phyloP scores from a whole-genome alignment of 1,284 basidiomycete species.

The Cutaneotrichosporon dermatis region DNA sequence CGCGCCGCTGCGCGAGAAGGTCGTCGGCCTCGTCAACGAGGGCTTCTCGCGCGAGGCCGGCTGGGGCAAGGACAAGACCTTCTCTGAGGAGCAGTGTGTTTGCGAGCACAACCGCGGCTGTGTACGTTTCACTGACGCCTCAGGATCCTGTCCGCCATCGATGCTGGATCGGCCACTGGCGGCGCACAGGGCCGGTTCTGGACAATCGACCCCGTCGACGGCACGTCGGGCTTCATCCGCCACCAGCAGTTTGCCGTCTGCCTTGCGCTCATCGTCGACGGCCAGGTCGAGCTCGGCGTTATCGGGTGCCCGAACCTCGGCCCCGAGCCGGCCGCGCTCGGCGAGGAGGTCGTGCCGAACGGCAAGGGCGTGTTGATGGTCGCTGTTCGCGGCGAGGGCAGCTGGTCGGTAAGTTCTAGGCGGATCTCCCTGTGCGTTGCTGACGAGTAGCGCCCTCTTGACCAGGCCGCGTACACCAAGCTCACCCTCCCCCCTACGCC shows the following conservation, averaged over 20 bases:
- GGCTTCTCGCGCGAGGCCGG: slow-evolving; percentile 54
- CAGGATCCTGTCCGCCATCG: slow-evolving; percentile 76
- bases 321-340: slow-evolving; percentile 57
- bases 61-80: slow-evolving; percentile 38
- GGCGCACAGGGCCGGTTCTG: slow-evolving; percentile 59
- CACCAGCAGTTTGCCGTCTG: slow-evolving; percentile 98
- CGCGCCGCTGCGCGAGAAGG: slow-evolving; percentile 61
- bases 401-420: slow-evolving; percentile 54
- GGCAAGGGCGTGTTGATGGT: slow-evolving; percentile 74
- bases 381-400: slow-evolving; percentile 73
- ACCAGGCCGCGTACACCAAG: slow-evolving; percentile 33
- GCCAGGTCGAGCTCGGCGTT: slow-evolving; percentile 77
- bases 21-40: slow-evolving; percentile 79
- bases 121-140: slow-evolving; percentile 21
- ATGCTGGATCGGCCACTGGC: slow-evolving; percentile 73
- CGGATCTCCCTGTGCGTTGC: slow-evolving; percentile 8
- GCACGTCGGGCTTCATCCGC: slow-evolving; percentile 68
- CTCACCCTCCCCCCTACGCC: slow-evolving; percentile 38
- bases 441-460: slow-evolving; percentile 26
- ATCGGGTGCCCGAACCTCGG: slow-evolving; percentile 95
- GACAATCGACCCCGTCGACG: slow-evolving; percentile 50
- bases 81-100: slow-evolving; percentile 51
- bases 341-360: slow-evolving; percentile 52
- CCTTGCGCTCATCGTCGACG: slow-evolving; percentile 81
- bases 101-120: slow-evolving; percentile 52